These are phyloP conservation scores for Tympanopsis confertula DNA, from an alignment of 2,329 filamentous ascomycete species.

Conservation along the genomic window DNA sequence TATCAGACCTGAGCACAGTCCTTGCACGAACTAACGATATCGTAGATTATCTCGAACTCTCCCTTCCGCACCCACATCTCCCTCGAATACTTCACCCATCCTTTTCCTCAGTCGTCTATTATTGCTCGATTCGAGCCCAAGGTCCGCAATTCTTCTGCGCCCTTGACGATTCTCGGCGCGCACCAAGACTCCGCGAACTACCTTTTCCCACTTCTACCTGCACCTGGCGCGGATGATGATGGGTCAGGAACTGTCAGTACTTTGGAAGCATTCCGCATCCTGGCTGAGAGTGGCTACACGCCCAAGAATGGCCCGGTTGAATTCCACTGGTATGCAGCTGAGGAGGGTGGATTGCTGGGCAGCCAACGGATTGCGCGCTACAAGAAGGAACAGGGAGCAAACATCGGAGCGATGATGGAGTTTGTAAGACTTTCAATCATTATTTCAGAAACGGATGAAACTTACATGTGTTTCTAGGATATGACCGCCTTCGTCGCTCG, in stretches of 20 bases:
- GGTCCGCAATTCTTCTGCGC: constrained; percentile 17
- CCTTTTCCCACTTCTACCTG: constrained; percentile 55
- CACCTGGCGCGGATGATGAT: constrained; percentile 65
- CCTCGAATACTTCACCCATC: constrained; percentile 44
- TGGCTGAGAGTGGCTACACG: constrained; percentile 32
- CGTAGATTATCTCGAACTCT: constrained; percentile 16
- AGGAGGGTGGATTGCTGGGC: constrained; percentile 44
- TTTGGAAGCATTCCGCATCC: constrained; percentile 57
- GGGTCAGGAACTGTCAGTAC: constrained; percentile 64
- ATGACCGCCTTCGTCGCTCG: constrained; percentile 24
- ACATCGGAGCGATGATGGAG: constrained; percentile 66
- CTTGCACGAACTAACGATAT: neutral
- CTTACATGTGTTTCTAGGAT: constrained; percentile 12
- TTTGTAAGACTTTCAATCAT: constrained; percentile 12
- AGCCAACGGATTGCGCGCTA: constrained; percentile 58
- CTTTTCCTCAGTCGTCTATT: constrained; percentile 60
- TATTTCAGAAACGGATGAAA: neutral
- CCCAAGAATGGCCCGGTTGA: constrained; percentile 34
- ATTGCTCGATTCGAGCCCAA: constrained; percentile 51
- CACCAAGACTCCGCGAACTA: constrained; percentile 69
- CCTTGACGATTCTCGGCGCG: constrained; percentile 46
- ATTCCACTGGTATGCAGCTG: constrained; percentile 73
- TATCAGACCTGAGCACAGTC: neutral
- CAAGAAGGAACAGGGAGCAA: constrained; percentile 48
- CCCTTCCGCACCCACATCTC: constrained; percentile 23